A percentile compares a stretch with the other conserved stretches of the same genome.
Evolutionary conservation across 176 grass and related monocot genomes (phyloP).

Genomic region (Panicum miliaceum): DNA sequence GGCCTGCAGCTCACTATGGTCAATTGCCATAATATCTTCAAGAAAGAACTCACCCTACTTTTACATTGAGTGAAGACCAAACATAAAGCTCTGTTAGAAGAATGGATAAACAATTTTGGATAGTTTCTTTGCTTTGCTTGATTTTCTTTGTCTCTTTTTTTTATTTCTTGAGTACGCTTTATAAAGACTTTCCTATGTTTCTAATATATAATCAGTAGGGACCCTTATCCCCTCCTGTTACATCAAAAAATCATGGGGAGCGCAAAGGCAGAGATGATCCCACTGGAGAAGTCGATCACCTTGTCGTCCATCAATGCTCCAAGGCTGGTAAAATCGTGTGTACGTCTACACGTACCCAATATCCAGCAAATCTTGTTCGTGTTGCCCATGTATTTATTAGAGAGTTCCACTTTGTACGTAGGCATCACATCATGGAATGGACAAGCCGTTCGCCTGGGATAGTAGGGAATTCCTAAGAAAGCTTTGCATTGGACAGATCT

Average conservation of each 20-base stretch:
- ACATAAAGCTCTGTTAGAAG: no score
- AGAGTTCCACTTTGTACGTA: slow-evolving; percentile 9
- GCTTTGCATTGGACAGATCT: slow-evolving; percentile 79
- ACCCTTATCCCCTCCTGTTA: no score
- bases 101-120: no score
- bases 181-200: no score
- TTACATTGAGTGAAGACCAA: no score
- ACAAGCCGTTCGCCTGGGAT: slow-evolving; percentile 94
- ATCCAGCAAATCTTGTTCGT: background rate
- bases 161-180: no score
- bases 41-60: no score
- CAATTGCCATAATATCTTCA: no score
- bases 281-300: slow-evolving; percentile 75
- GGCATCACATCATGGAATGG: slow-evolving; percentile 68
- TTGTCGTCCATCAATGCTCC: slow-evolving; percentile 74
- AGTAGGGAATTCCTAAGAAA: slow-evolving; percentile 89
- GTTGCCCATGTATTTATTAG: background rate
- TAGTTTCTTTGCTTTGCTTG: no score
- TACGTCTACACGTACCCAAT: background rate
- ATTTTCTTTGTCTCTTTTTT: no score
- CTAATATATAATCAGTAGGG: no score
- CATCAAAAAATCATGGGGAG: background rate
- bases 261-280: slow-evolving; percentile 41
- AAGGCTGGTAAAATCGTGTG: slow-evolving; percentile 62
- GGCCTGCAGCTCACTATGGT: no score